These are phyloP conservation scores for Globisporangium acanthophoron DNA, from an alignment of 352 stramenopile genomes.

Conservation along the genomic window DNA sequence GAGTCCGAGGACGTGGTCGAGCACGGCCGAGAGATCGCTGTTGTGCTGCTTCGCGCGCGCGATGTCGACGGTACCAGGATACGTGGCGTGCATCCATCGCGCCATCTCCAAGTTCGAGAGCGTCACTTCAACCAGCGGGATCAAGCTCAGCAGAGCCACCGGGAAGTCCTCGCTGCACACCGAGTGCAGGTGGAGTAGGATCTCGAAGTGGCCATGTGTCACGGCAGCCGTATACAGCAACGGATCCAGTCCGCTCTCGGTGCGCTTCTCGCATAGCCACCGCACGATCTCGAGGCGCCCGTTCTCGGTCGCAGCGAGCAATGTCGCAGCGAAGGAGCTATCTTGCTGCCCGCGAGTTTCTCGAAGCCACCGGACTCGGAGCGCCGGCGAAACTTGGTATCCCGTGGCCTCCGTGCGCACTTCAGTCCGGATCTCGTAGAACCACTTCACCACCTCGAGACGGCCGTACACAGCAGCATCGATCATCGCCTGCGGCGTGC, in stretches of 20 bases:
- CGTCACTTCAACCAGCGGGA: neutral
- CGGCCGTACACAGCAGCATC: neutral
- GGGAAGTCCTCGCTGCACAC: neutral
- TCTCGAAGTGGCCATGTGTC: constrained; percentile 1
- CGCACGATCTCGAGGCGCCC: neutral
- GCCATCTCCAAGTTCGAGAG: neutral
- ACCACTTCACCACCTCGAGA: neutral
- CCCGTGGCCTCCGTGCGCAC: neutral
- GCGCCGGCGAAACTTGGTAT: neutral
- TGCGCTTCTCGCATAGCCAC: neutral
- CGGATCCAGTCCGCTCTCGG: neutral
- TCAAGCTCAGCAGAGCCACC: neutral
- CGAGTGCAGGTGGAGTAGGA: neutral
- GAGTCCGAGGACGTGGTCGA: neutral
- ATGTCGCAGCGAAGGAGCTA: neutral
- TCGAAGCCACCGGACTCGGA: neutral
- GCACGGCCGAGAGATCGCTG: neutral
- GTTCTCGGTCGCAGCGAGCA: neutral
- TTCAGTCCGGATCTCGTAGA: neutral
- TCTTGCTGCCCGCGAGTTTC: neutral
- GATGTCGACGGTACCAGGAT: neutral
- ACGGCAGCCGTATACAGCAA: neutral
- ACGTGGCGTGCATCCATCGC: constrained; percentile 1
- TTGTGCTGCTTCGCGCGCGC: neutral
- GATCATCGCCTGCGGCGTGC: neutral